These are phyloP conservation scores for Cladosporium velox DNA, from an alignment of 2,329 filamentous ascomycete genomes.

Conservation along the genomic window DNA sequence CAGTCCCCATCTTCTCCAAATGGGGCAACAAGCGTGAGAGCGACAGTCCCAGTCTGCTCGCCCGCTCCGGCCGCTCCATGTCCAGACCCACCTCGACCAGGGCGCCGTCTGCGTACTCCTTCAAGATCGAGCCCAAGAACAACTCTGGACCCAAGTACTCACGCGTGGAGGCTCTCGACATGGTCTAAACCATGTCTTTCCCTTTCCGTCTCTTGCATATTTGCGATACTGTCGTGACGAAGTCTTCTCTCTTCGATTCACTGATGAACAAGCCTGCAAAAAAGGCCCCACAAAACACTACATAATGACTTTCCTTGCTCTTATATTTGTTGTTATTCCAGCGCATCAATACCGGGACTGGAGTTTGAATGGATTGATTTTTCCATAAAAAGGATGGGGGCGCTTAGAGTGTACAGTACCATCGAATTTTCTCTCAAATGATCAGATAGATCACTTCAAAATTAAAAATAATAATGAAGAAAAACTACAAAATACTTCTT, in stretches of 20 bases:
- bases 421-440: background rate
- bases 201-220: background rate
- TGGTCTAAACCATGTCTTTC: conserved; percentile 7
- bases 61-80: conserved; percentile 16
- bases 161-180: conserved; percentile 19
- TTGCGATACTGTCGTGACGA: background rate
- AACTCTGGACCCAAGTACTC: conserved; percentile 1
- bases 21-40: conserved; percentile 21
- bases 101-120: conserved; percentile 18
- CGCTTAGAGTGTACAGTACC: background rate
- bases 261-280: background rate
- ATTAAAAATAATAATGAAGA: background rate
- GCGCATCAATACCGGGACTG: background rate
- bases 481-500: background rate
- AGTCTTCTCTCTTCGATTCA: background rate
- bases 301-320: conserved; percentile 12
- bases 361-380: background rate
- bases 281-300: background rate
- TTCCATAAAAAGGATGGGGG: background rate
- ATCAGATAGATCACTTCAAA: background rate
- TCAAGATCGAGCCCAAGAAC: conserved; percentile 21
- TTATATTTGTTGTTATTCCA: background rate
- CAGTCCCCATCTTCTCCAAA: conserved; percentile 20
- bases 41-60: conserved; percentile 19
- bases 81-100: conserved; percentile 9